Evolutionary conservation across 2,329 filamentous ascomycete species (phyloP), one percentile per base, ranked within the genome.

Genomic region (Reticulascus tulasneorum): DNA sequence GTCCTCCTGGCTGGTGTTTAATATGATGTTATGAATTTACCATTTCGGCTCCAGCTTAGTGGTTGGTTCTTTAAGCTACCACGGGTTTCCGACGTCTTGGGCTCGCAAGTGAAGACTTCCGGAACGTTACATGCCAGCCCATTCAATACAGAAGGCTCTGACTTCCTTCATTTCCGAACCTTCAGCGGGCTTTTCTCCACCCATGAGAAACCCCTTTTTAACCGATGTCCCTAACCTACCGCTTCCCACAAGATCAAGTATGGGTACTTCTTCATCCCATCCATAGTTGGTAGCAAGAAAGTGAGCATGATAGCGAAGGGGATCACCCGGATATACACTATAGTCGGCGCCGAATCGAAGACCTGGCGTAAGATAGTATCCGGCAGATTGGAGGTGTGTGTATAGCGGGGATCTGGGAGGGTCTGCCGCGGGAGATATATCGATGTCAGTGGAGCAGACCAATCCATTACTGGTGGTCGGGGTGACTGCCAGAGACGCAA

Each of bases 291-390:
- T 84, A 7, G 84, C 86, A 50, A 95, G 75, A 58, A 95, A 97
- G 59, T 98, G 93, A 29, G 88, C 93, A 61, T 98, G 93, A 58
- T 94, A 98, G 9, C 93, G 82, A 33, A 98, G 70, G 2, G 93
- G 89, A 57, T 98, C 93, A 29, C 93, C 93, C 0, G 93, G 93
- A 52, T 98, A 98, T 6, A 94, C 87, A 49, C 89, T 88, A 62
- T 94, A 96, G 53, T 93, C 81, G 51, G 90, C 94, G 18, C 93
- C 93, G 53, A 98, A 98, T 18, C 93, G 86, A 34, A 98, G 73
- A 8, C 93, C 93, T 2, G 93, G 93, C 36, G 89, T 90, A 54
- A 93, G 80, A 64, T 84, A 97, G 63, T 91, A 96, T 32, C 84
- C 86, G 13, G 75, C 71, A 7, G 74, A 70, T 54, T 96, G 86